Evolutionary conservation across 176 grass and related monocot genomes (phyloP).

Genomic region (Oryza longistaminata): DNA sequence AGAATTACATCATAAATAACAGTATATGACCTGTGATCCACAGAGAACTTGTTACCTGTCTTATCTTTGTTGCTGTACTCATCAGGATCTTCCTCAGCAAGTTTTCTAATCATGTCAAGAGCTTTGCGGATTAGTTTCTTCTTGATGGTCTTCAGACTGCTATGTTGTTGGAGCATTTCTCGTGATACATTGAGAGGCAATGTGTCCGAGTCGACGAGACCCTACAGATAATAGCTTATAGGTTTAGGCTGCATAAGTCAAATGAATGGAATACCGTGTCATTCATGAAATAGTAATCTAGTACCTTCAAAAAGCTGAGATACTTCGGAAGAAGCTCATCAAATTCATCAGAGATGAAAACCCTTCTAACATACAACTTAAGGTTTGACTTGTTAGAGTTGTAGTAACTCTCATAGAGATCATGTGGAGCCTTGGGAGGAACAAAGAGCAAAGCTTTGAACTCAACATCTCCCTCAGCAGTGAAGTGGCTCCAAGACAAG

Average conservation of each 20-base stretch:
- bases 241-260: not conserved
- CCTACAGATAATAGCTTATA: conserved; percentile 45
- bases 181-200: conserved; percentile 91
- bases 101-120: conserved; percentile 94
- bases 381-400: conserved; percentile 87
- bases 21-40: not conserved
- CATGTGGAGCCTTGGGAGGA: conserved; percentile 88
- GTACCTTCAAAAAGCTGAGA: conserved; percentile 95
- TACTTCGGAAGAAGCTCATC: conserved; percentile 93
- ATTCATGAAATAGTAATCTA: not conserved
- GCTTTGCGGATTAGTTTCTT: conserved; percentile 96
- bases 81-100: conserved; percentile 91
- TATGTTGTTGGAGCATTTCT: conserved; percentile 99
- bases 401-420: conserved; percentile 98
- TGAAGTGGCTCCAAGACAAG: conserved; percentile 88
- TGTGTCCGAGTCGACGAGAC: conserved; percentile 93
- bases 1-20: not conserved
- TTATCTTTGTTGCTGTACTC: conserved; percentile 94
- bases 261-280: not conserved
- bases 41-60: conserved; percentile 53
- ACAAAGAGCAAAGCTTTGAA: conserved; percentile 96
- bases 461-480: conserved; percentile 94
- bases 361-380: conserved; percentile 94
- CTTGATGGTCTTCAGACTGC: conserved; percentile 91
- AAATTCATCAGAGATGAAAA: conserved; percentile 99